Evolutionary conservation across 1,284 basidiomycete genomes (phyloP).

Genomic region (Schizopora paradoxa): DNA sequence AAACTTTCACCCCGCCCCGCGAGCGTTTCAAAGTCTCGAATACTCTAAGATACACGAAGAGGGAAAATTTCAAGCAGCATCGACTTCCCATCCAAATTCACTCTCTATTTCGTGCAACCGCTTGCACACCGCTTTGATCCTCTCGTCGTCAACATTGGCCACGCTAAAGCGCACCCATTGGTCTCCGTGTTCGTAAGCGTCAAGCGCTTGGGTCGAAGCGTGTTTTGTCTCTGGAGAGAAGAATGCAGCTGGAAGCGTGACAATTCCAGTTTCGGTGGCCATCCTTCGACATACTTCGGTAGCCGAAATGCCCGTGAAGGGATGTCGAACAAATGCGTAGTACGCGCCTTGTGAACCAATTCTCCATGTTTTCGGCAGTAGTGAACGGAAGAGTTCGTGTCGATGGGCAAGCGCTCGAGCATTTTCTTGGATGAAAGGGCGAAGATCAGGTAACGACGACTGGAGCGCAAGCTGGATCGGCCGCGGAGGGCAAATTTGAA

Average conservation of each 20-base stretch:
- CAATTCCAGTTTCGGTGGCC: slow-evolving; percentile 58
- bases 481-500: slow-evolving; percentile 76
- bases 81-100: slow-evolving; percentile 15
- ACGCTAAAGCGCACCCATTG: slow-evolving; percentile 75
- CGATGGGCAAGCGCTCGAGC: slow-evolving; percentile 50
- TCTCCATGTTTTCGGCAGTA: slow-evolving; percentile 48
- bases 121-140: slow-evolving; percentile 52
- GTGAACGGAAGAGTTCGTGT: slow-evolving; percentile 52
- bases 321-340: slow-evolving; percentile 74
- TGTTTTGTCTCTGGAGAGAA: slow-evolving; percentile 42
- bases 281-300: slow-evolving; percentile 54
- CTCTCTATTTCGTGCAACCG: slow-evolving; percentile 45
- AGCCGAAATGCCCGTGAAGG: slow-evolving; percentile 48
- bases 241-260: slow-evolving; percentile 66
- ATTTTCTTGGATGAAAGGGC: slow-evolving; percentile 47
- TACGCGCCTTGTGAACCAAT: slow-evolving; percentile 67
- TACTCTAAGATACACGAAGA: not conserved
- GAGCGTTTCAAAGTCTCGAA: not conserved
- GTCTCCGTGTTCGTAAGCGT: slow-evolving; percentile 33
- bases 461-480: slow-evolving; percentile 66
- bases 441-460: slow-evolving; percentile 47
- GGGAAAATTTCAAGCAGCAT: not conserved
- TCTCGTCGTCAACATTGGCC: slow-evolving; percentile 71
- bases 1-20: not conserved
- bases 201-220: slow-evolving; percentile 23